These are phyloP conservation scores for Immersiporthe knoxdaviesiana DNA, from an alignment of 2,329 filamentous ascomycete species.

Conservation along the genomic window DNA sequence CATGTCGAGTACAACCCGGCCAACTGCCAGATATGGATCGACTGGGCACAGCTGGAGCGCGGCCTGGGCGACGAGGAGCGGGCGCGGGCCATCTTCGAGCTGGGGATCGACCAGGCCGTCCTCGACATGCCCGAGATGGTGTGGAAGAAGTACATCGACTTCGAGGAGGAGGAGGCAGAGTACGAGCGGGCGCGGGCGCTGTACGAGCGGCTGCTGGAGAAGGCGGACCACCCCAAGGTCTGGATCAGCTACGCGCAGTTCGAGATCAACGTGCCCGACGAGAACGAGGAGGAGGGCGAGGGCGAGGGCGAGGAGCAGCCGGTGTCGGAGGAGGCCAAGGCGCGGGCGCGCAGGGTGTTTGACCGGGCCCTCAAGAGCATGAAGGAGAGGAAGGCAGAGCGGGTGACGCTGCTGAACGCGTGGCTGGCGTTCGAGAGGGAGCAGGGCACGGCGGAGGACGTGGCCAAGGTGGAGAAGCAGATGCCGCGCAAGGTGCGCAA, in stretches of 20 bases:
- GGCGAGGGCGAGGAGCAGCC: conserved; percentile 67
- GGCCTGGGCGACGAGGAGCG: conserved; percentile 89
- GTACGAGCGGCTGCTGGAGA: conserved; percentile 88
- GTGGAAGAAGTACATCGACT: conserved; percentile 99
- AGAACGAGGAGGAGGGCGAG: conserved; percentile 57
- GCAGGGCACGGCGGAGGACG: conserved; percentile 75
- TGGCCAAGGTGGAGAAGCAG: conserved; percentile 84
- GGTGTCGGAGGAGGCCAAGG: conserved; percentile 82
- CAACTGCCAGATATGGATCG: conserved; percentile 94
- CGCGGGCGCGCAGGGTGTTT: conserved; percentile 80
- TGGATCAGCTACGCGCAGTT: conserved; percentile 99
- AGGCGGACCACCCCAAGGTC: conserved; percentile 98
- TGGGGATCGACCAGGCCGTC: conserved; percentile 79
- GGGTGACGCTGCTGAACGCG: conserved; percentile 87
- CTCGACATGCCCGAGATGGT: conserved; percentile 97
- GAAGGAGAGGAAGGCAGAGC: conserved; percentile 90
- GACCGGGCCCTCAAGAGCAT: conserved; percentile 82
- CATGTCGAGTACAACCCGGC: conserved; percentile 89
- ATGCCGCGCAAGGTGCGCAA: conserved; percentile 95
- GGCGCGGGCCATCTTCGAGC: conserved; percentile 86
- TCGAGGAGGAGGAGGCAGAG: conserved; percentile 93
- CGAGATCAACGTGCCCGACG: conserved; percentile 89
- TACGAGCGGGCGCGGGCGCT: conserved; percentile 80
- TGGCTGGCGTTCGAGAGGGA: conserved; percentile 92
- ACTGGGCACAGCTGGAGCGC: conserved; percentile 90